Conservation (phyloP, 305 asterid species). For the Solanum hybrid region DNA sequence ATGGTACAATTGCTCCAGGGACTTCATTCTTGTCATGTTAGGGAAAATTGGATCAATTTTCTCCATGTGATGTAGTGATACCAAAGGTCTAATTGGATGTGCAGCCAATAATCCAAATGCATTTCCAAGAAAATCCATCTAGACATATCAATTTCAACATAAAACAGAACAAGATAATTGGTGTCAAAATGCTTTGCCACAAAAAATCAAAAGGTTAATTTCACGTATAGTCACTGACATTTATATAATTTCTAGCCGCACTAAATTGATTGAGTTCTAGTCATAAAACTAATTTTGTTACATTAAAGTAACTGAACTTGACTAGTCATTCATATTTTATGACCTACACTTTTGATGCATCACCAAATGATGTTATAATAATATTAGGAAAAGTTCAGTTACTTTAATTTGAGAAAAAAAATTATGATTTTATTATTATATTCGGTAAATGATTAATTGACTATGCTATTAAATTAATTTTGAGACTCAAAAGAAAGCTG, state of each 20-base stretch:
- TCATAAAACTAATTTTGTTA: not conserved
- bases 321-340: not conserved
- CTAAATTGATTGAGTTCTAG: not conserved
- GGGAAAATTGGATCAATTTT: slow-evolving; percentile 63
- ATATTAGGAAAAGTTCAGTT: not conserved
- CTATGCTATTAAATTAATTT: not conserved
- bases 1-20: slow-evolving; percentile 43
- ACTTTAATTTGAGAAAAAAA: not conserved
- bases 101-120: slow-evolving; percentile 61
- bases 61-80: slow-evolving; percentile 61
- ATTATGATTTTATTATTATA: no score
- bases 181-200: not conserved
- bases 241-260: not conserved
- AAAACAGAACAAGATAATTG: not conserved
- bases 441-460: no score
- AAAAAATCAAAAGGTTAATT: not conserved
- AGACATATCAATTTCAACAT: not conserved
- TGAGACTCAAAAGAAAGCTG: not conserved
- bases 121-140: slow-evolving; percentile 42
- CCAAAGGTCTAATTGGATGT: slow-evolving; percentile 53
- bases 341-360: not conserved
- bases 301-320: not conserved
- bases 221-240: not conserved
- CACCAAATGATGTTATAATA: not conserved
- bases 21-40: slow-evolving; percentile 21